Base-by-base conservation (phyloP, 306 rosid species). In the Gynostemma pentaphyllum region DNA sequence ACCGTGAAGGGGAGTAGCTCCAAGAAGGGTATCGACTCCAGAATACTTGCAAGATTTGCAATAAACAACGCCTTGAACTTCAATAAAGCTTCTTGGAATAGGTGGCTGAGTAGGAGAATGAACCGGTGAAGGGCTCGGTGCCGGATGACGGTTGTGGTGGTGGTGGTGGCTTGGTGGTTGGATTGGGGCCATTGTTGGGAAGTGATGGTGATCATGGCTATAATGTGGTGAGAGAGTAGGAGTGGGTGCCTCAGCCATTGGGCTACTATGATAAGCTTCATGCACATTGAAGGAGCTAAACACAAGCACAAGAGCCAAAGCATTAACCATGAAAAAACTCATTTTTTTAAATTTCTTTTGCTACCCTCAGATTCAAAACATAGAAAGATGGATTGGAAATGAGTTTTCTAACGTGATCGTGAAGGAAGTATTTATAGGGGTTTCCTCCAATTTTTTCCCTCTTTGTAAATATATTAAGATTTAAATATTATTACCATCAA, bases 41-140 rank as follows among this genome's bases (percentile, higher is more conserved):
- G 85, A 24, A 48, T 86, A 82, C 53, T 86, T 80, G 96, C 96
- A 92, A 10, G 87, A 64, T 62, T 88, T 88, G 75, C 84, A 76
- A 40, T 72, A 88, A 54, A 92, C 98, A 24, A 92, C 98, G 9
- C 98, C 98, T 68, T 92, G 88, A 22, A 92, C 94, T 0, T 90
- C 86, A 0, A 86, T 74, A 13, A 74, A 81, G 70, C 82, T 82
- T 54, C 88, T 82, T 1, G 81, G 84, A 14, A 64, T 13, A 2
- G 75, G 77, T 1, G 67, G 45, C 14, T 23, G 76, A 13, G 42
- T 24, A 12, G 62, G 73, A 39, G 44, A 39, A 39, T 39, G 44
- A 7, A 16, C 61, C 12, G 59, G 59, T 0, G 59, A 13, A 1
- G 77, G 73, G 7, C 19, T 65, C 19, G 52, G 64, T 47, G 65